Base-by-base conservation (phyloP, 768 basidiomycete genomes). In the Clitopilus passeckerianus region DNA sequence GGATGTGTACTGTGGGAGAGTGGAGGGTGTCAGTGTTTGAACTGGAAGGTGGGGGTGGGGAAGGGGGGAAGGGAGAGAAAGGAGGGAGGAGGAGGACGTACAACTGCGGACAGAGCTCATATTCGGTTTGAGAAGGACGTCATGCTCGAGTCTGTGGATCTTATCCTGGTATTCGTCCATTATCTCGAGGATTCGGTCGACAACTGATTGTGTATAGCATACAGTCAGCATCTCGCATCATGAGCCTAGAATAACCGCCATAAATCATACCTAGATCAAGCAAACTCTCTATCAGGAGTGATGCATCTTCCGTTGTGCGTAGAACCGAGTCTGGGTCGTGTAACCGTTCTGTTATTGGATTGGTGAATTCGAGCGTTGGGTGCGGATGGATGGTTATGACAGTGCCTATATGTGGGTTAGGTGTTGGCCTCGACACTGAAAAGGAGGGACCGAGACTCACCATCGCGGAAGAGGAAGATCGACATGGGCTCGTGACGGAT, bases 401-500 rank as follows among this genome's bases (percentile, higher is more conserved):
- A 23, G 85, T 87, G 37, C 86, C 86, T 87, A 44, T 33, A 59
- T 30, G 27, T 7, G 27, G 27, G 27, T 30, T 7, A 30, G 27
- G 27, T 4, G 3, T 30, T 12, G 10, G 37, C 10, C n/a, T 5
- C 10, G 37, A 41, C 2, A 41, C 3, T 30, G 27, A 0, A 35
- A 55, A 56, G 3, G 60, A 43, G n/a, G n/a, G n/a, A n/a, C n/a
- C 20, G 22, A 27, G 12, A 68, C 72, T 56, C 66, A 80, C 88
- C 88, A 66, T 89, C 82, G 59, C 84, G 77, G 63, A 85, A 77
- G 6, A 90, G 75, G 73, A 89, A 89, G 59, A 90, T 80, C 65
- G 78, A 88, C 74, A 90, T 77, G 2, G 89, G 85, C 34, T 74
- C 65, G 44, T 67, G 76, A 20, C 34, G 73, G 41, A 87, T 75